A percentile compares a stretch with the other conserved stretches of the same genome.
phyloP scores from a whole-genome alignment of 1,284 basidiomycete genomes.

The Microbotryum saponariae region DNA sequence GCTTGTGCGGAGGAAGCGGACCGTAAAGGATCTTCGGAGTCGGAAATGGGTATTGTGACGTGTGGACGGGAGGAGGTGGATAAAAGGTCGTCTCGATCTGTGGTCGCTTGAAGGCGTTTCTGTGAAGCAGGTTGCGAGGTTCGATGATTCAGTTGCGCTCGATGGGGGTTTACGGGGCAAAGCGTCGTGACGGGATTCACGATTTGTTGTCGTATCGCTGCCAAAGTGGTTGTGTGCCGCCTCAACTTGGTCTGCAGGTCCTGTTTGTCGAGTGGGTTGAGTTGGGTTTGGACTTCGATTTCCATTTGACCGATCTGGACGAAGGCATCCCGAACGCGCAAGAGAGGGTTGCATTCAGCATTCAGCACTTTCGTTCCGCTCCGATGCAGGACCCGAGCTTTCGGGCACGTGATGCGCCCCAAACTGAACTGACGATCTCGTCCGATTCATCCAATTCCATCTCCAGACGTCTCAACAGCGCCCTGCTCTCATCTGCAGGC shows the following conservation, averaged over 20 bases:
- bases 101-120: constrained; percentile 43
- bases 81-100: constrained; percentile 45
- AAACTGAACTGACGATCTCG: constrained; percentile 66
- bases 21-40: constrained; percentile 45
- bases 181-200: constrained; percentile 36
- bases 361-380: no score
- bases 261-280: constrained; percentile 57
- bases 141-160: no score
- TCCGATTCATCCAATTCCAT: constrained; percentile 98
- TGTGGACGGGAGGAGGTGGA: constrained; percentile 34
- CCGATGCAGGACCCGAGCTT: no score
- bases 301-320: constrained; percentile 94
- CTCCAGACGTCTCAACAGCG: constrained; percentile 73
- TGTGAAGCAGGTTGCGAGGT: constrained; percentile 20
- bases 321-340: neutral
- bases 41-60: constrained; percentile 52
- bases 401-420: neutral
- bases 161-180: no score
- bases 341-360: neutral
- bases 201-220: constrained; percentile 67
- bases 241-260: constrained; percentile 66
- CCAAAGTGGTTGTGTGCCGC: constrained; percentile 62
- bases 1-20: constrained; percentile 39
- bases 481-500: constrained; percentile 66
- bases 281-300: constrained; percentile 89